A percentile compares a stretch with the other conserved stretches of the same genome.
Evolutionary conservation across 108 stramenopile genomes (phyloP).

Genomic region (Fistulifera pelliculosa): DNA sequence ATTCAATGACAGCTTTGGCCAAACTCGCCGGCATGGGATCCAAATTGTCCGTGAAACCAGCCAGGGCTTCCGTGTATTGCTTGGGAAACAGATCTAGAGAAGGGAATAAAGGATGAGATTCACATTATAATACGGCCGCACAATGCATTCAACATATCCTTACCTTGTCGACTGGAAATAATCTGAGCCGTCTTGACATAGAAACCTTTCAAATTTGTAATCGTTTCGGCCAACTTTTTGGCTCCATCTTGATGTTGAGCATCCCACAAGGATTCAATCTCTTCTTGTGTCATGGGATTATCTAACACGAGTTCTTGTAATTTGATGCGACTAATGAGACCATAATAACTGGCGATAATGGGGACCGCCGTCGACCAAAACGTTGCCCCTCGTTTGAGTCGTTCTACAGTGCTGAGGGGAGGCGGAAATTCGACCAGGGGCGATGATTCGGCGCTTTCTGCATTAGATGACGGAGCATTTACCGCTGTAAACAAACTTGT

Average conservation of each 20-base stretch:
- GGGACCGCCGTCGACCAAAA: slow-evolving; percentile 77
- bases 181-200: slow-evolving; percentile 95
- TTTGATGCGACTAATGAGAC: slow-evolving; percentile 49
- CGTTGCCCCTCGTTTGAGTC: slow-evolving; percentile 59
- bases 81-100: slow-evolving; percentile 85
- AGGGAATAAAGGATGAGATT: too few species aligned
- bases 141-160: slow-evolving; percentile 6
- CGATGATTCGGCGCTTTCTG: slow-evolving; percentile 47
- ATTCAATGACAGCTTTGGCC: slow-evolving; percentile 59
- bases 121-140: slow-evolving; percentile 58
- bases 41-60: slow-evolving; percentile 77
- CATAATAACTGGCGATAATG: slow-evolving; percentile 68
- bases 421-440: slow-evolving; percentile 81
- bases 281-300: slow-evolving; percentile 32
- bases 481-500: too few species aligned
- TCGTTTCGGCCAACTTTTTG: slow-evolving; percentile 49
- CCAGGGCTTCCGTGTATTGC: slow-evolving; percentile 81
- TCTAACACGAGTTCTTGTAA: slow-evolving; percentile 53
- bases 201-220: slow-evolving; percentile 87
- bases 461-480: neutral
- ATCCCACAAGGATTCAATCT: slow-evolving; percentile 59
- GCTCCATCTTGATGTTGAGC: slow-evolving; percentile 70
- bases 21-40: slow-evolving; percentile 79
- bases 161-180: slow-evolving; percentile 7
- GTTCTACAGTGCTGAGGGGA: slow-evolving; percentile 44